These are phyloP conservation scores for Fibroporia radiculosa DNA, from an alignment of 768 basidiomycete genomes.

Conservation along the genomic window DNA sequence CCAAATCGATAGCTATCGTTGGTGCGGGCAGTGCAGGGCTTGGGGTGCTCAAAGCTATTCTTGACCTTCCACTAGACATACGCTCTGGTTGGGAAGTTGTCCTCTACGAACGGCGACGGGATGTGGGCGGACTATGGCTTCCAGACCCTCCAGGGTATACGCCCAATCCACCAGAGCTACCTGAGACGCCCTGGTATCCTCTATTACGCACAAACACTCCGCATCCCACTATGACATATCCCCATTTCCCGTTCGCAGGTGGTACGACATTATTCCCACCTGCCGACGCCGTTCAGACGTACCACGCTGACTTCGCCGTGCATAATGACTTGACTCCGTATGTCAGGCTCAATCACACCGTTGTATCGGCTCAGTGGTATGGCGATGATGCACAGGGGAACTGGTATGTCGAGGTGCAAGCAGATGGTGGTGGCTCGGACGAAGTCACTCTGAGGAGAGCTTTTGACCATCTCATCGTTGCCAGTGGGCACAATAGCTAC, in stretches of 20 bases:
- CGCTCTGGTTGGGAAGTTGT: conserved; percentile 37
- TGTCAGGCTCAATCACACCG: conserved; percentile 36
- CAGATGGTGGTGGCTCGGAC: conserved; percentile 7
- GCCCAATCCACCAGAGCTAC: conserved; percentile 36
- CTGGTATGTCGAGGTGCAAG: conserved; percentile 37
- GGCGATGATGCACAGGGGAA: conserved; percentile 30
- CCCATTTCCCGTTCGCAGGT: conserved; percentile 43
- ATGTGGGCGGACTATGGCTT: conserved; percentile 51
- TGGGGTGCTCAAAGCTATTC: conserved; percentile 38
- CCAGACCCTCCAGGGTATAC: conserved; percentile 24
- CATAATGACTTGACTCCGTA: conserved; percentile 32
- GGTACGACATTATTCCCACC: conserved; percentile 43
- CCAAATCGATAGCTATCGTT: conserved; percentile 48
- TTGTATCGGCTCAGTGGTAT: conserved; percentile 36
- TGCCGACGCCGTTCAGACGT: conserved; percentile 36
- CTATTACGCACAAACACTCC: conserved; percentile 47
- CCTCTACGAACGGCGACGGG: conserved; percentile 44
- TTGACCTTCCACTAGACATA: conserved; percentile 37
- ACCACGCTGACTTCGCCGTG: conserved; percentile 37
- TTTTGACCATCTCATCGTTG: conserved; percentile 50
- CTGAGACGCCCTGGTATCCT: conserved; percentile 49
- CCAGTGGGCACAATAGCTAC: conserved; percentile 47
- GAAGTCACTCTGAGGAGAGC: conserved; percentile 6
- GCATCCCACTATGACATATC: conserved; percentile 50
- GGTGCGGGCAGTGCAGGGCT: conserved; percentile 53